A percentile compares a stretch with the other conserved stretches of the same genome.
phyloP scores from a whole-genome alignment of 148 eudicot species.

The Rhododendron vialii region DNA sequence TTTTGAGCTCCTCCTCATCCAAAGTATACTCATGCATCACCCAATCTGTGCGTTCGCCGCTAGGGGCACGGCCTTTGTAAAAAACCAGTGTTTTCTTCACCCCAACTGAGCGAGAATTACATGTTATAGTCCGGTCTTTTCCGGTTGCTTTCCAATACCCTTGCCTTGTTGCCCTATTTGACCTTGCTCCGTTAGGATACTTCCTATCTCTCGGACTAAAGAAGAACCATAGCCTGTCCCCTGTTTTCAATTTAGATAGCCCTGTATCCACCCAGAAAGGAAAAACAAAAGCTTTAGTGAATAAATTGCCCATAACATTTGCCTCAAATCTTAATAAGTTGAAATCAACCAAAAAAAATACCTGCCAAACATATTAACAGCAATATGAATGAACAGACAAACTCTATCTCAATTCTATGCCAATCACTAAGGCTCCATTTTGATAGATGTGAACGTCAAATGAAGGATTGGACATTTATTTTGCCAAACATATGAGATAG shows the following conservation, averaged over 20 bases:
- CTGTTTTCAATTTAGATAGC: conserved; percentile 55
- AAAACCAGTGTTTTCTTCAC: conserved; percentile 87
- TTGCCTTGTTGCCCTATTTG: conserved; percentile 70
- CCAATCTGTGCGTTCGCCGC: conserved; percentile 88
- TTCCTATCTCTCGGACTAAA: conserved; percentile 90
- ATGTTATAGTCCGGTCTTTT: conserved; percentile 67
- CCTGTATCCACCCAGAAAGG: conserved; percentile 22
- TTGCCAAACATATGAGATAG: neutral
- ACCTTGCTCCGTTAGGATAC: conserved; percentile 82
- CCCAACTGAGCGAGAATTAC: conserved; percentile 64
- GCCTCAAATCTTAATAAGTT: neutral
- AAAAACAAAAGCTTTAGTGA: conserved; percentile 6
- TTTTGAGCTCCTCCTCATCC: conserved; percentile 73
- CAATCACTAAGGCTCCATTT: neutral
- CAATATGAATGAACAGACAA: neutral
- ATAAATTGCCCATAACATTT: neutral
- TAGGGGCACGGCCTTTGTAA: conserved; percentile 86
- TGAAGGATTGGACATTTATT: neutral
- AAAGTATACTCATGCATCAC: conserved; percentile 92
- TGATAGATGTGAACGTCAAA: neutral
- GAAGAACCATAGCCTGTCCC: conserved; percentile 93
- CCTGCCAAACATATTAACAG: neutral
- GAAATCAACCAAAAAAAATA: neutral
- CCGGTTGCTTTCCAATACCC: conserved; percentile 99
- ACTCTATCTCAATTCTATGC: neutral